Percentiles rank a stretch among this genome's conserved stretches.
phyloP scores from a whole-genome alignment of 2,329 filamentous ascomycete genomes.

The Diplodia mutila region DNA sequence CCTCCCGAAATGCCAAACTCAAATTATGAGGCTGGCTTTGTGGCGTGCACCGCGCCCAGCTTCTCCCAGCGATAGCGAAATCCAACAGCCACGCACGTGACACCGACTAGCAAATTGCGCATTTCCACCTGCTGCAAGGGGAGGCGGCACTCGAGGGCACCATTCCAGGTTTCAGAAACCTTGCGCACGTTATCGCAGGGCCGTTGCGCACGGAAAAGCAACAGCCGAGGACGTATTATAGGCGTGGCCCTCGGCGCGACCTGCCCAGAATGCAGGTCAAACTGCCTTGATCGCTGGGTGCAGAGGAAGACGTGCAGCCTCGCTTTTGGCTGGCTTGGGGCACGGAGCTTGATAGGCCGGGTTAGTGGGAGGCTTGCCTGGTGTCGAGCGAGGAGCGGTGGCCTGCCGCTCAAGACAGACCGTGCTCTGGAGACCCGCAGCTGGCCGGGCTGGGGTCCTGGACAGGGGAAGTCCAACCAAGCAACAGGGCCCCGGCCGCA shows the following conservation, averaged over 20 bases:
- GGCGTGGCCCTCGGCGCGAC: neutral
- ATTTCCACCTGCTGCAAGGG: conserved; percentile 22
- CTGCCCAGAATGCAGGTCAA: neutral
- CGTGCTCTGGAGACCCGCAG: conserved; percentile 19
- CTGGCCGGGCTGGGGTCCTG: neutral
- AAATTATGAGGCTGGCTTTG: conserved; percentile 22
- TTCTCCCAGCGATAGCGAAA: conserved; percentile 4
- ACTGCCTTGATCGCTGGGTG: conserved; percentile 3
- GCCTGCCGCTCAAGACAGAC: conserved; percentile 17
- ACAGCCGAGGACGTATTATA: neutral
- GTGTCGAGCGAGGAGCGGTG: conserved; percentile 14
- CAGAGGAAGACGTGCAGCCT: conserved; percentile 19
- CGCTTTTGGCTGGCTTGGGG: conserved; percentile 2
- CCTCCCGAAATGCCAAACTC: neutral
- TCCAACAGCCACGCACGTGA: conserved; percentile 8
- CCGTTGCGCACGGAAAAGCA: conserved; percentile 5
- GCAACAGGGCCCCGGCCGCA: conserved; percentile 12
- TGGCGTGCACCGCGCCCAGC: conserved; percentile 17
- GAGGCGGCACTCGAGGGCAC: neutral
- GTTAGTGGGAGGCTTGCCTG: conserved; percentile 7
- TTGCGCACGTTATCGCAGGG: conserved; percentile 17
- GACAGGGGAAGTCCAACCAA: conserved; percentile 14
- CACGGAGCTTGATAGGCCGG: conserved; percentile 10
- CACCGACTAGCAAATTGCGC: conserved; percentile 17
- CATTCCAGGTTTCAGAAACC: conserved; percentile 22